These are phyloP conservation scores for Dichotomopilus funicola DNA, from an alignment of 2,329 filamentous ascomycete species.

Conservation along the genomic window DNA sequence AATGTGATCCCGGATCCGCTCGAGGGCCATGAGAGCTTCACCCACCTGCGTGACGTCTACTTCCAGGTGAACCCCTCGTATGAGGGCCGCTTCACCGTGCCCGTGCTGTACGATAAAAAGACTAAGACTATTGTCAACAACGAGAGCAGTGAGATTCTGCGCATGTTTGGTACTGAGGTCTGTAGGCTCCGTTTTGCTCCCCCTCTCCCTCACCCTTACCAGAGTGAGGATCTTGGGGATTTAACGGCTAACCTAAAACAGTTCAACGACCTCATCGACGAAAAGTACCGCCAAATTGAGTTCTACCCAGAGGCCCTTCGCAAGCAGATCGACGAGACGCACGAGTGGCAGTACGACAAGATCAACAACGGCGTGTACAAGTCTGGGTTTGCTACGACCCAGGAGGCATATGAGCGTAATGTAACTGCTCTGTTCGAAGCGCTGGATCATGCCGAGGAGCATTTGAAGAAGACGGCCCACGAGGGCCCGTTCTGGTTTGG, in stretches of 20 bases:
- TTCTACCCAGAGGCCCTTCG: conserved; percentile 63
- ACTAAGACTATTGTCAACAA: conserved; percentile 76
- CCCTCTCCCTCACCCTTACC: neutral
- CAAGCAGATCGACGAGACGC: conserved; percentile 64
- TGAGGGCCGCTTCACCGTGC: conserved; percentile 76
- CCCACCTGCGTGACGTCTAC: conserved; percentile 71
- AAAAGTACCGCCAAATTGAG: conserved; percentile 53
- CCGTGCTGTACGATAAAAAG: conserved; percentile 77
- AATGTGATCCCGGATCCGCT: conserved; percentile 63
- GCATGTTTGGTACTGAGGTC: conserved; percentile 77
- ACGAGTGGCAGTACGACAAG: conserved; percentile 72
- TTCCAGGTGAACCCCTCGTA: conserved; percentile 68
- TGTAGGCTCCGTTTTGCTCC: neutral
- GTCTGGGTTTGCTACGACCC: conserved; percentile 77
- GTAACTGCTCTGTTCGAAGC: conserved; percentile 65
- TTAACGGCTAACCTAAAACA: conserved; percentile 15
- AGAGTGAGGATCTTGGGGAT: neutral
- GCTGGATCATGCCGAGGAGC: conserved; percentile 68
- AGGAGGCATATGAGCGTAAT: conserved; percentile 74
- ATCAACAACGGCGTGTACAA: conserved; percentile 70
- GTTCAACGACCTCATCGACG: conserved; percentile 66
- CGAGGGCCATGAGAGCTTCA: conserved; percentile 62
- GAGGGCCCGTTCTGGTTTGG: conserved; percentile 70
- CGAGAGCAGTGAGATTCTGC: conserved; percentile 85
- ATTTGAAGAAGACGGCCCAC: conserved; percentile 42